phyloP scores from a whole-genome alignment of 768 basidiomycete genomes.

The Termitomyces sp. region DNA sequence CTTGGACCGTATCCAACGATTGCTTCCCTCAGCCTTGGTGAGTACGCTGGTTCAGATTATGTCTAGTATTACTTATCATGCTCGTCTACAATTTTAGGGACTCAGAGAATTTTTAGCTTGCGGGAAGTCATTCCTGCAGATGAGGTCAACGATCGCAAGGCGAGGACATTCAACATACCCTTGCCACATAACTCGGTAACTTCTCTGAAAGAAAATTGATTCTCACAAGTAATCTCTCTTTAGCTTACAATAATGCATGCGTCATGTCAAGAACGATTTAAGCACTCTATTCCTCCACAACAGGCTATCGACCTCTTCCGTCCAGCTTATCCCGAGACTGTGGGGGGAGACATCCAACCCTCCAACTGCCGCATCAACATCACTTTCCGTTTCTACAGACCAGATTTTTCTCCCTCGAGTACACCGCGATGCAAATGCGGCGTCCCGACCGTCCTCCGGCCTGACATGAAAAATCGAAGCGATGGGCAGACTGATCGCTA shows the following conservation, averaged over 20 bases:
- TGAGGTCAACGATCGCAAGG: slow-evolving; percentile 47
- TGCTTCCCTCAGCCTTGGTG: slow-evolving; percentile 77
- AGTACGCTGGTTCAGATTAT: slow-evolving; percentile 9
- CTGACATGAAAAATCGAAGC: slow-evolving; percentile 74
- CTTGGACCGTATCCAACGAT: slow-evolving; percentile 83
- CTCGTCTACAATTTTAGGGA: slow-evolving; percentile 35
- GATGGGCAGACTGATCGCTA: slow-evolving; percentile 52
- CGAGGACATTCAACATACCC: slow-evolving; percentile 74
- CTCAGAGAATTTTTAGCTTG: slow-evolving; percentile 63
- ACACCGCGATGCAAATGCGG: slow-evolving; percentile 73
- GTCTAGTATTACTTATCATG: background rate
- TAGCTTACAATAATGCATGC: slow-evolving; percentile 88
- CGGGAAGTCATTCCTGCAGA: slow-evolving; percentile 71
- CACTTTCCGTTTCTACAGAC: slow-evolving; percentile 82
- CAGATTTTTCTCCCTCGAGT: slow-evolving; percentile 63
- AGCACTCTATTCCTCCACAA: slow-evolving; percentile 75
- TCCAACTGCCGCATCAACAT: slow-evolving; percentile 77
- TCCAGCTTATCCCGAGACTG: slow-evolving; percentile 41
- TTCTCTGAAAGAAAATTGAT: slow-evolving; percentile 1
- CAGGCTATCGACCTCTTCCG: slow-evolving; percentile 64
- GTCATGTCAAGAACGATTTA: slow-evolving; percentile 76
- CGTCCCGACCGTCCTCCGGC: slow-evolving; percentile 61
- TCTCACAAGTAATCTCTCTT: background rate
- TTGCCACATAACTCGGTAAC: slow-evolving; percentile 73
- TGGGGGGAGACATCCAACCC: slow-evolving; percentile 29